Evolutionary conservation across 805 yeast species (phyloP).

Genomic region (Kodamaea kaohsiungensis): DNA sequence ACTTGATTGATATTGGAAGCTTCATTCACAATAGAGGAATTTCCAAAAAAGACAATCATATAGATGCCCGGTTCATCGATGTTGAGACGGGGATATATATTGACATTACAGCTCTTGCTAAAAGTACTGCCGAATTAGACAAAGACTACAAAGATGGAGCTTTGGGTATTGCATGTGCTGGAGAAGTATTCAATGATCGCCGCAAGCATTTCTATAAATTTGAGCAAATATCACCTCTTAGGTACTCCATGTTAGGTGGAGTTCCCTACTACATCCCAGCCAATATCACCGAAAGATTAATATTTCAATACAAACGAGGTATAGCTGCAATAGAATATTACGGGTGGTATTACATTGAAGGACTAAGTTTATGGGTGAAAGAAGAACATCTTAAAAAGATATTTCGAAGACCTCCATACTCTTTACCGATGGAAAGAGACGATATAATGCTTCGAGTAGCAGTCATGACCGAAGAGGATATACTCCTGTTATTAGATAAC

Average conservation of each 20-base stretch:
- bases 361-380: constrained; percentile 21
- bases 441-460: constrained; percentile 16
- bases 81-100: constrained; percentile 68
- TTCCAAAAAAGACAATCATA: constrained; percentile 62
- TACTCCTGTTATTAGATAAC: constrained; percentile 19
- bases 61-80: constrained; percentile 75
- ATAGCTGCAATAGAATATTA: constrained; percentile 14
- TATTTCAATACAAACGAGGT: constrained; percentile 21
- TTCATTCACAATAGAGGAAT: constrained; percentile 37
- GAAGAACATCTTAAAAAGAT: constrained; percentile 8
- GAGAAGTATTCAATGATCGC: constrained; percentile 46
- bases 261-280: constrained; percentile 19
- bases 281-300: constrained; percentile 17
- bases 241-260: constrained; percentile 19
- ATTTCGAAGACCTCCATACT: constrained; percentile 5
- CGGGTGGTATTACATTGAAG: constrained; percentile 20
- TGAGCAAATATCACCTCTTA: constrained; percentile 19
- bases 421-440: constrained; percentile 10
- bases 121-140: constrained; percentile 13
- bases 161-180: constrained; percentile 38
- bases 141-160: constrained; percentile 6
- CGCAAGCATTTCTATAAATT: constrained; percentile 56
- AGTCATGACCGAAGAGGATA: constrained; percentile 27
- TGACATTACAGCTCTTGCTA: constrained; percentile 67
- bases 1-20: constrained; percentile 28